Evolutionary conservation across 768 basidiomycete genomes (phyloP).

Genomic region (Tylopilus plumbeoviolaceoides): DNA sequence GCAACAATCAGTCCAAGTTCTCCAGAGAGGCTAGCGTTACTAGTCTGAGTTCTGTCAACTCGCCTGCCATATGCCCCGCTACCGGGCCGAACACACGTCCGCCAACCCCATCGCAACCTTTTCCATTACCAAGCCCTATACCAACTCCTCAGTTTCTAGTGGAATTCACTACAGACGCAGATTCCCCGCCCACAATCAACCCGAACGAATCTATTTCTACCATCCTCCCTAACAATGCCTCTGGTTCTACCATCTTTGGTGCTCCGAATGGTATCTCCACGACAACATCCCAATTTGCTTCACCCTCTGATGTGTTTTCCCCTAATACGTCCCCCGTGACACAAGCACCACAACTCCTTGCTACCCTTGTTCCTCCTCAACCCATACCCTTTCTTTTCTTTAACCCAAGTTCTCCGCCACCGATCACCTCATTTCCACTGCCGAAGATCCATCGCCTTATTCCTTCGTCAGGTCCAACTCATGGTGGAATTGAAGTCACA

Average conservation of each 20-base stretch:
- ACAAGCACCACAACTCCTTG: conserved; percentile 19
- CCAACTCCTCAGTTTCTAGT: conserved; percentile 5
- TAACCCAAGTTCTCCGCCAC: conserved; percentile 45
- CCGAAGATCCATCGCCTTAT: conserved; percentile 85
- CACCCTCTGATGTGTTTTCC: conserved; percentile 19
- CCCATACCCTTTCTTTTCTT: conserved; percentile 62
- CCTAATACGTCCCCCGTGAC: conserved; percentile 9
- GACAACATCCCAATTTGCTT: conserved; percentile 14
- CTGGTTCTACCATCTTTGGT: conserved; percentile 13
- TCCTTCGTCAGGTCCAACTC: conserved; percentile 78
- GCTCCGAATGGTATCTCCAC: conserved; percentile 14
- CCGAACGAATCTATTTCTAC: conserved; percentile 9
- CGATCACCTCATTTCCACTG: conserved; percentile 45
- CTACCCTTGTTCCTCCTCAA: conserved; percentile 31
- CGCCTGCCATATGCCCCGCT: conserved; percentile 36
- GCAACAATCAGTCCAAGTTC: conserved; percentile 38
- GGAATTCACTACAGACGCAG: conserved; percentile 2
- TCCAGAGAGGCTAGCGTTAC: conserved; percentile 55
- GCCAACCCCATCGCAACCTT: conserved; percentile 27
- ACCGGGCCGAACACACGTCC: conserved; percentile 32
- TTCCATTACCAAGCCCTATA: conserved; percentile 16
- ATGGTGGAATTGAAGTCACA: conserved; percentile 93
- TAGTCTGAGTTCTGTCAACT: conserved; percentile 44
- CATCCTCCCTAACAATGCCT: conserved; percentile 3
- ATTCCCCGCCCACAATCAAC: conserved; percentile 4